Evolutionary conservation across 495 filamentous ascomycete species (phyloP).

Genomic region (Podospora sp.): DNA sequence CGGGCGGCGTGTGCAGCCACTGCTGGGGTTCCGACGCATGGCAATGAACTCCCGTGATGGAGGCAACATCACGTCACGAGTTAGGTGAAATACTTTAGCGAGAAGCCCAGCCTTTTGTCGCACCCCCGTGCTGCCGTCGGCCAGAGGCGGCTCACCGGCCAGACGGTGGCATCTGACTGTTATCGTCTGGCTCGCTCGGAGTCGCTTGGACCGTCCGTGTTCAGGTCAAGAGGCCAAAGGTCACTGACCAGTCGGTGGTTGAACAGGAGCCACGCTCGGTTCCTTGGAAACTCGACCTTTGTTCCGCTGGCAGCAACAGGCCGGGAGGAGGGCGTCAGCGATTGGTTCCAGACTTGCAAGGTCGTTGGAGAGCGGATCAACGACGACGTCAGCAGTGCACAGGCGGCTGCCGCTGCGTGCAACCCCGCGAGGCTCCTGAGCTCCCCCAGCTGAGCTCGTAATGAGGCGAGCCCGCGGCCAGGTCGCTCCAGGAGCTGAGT

Average conservation of each 20-base stretch:
- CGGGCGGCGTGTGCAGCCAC: not conserved
- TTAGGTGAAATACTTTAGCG: not conserved
- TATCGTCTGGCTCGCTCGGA: not conserved
- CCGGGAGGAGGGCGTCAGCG: not conserved
- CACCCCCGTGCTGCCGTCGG: not conserved
- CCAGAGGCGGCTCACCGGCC: slow-evolving; percentile 11
- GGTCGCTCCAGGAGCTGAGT: slow-evolving; percentile 17
- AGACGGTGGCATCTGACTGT: not conserved
- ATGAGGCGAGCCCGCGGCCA: slow-evolving; percentile 15
- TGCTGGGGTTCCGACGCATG: not conserved
- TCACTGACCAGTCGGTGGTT: not conserved
- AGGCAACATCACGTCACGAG: not conserved
- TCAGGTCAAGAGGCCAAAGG: not conserved
- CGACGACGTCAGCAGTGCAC: slow-evolving; percentile 16
- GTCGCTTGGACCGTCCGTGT: slow-evolving; percentile 6
- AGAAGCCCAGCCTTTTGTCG: not conserved
- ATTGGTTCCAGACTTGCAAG: not conserved
- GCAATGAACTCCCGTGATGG: not conserved
- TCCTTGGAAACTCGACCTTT: not conserved
- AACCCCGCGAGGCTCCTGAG: slow-evolving; percentile 7
- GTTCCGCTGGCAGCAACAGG: too few relatives aligned
- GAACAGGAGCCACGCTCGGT: not conserved
- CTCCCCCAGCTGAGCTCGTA: slow-evolving; percentile 22
- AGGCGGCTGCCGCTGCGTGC: slow-evolving; percentile 6
- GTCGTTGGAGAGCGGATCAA: not conserved